A percentile compares a stretch with the other conserved stretches of the same genome.
phyloP scores from a whole-genome alignment of 495 filamentous ascomycete genomes.

The Aspergillus carlsbadensis region DNA sequence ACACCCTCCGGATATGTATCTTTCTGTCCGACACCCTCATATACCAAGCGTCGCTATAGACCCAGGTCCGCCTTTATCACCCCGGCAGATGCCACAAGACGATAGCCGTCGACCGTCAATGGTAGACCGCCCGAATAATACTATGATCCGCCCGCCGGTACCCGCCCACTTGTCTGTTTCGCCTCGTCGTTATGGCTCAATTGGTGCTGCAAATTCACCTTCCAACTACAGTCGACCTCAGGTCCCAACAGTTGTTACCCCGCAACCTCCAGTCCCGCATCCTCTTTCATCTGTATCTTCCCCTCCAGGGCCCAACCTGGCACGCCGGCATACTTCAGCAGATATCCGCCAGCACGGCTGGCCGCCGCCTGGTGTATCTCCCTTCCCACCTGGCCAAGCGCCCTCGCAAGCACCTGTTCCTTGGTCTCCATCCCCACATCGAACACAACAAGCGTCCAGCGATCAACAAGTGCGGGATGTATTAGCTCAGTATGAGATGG shows the following conservation, averaged over 20 bases:
- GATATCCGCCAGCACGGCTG: slow-evolving; percentile 92
- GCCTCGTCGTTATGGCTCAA: slow-evolving; percentile 82
- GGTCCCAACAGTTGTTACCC: slow-evolving; percentile 64
- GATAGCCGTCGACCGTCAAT: slow-evolving; percentile 70
- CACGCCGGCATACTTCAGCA: slow-evolving; percentile 89
- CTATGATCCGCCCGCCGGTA: slow-evolving; percentile 64
- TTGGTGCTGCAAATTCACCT: slow-evolving; percentile 71
- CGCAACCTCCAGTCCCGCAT: slow-evolving; percentile 67
- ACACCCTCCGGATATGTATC: slow-evolving; percentile 71
- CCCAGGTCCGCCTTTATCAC: slow-evolving; percentile 78
- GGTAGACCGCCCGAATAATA: slow-evolving; percentile 26
- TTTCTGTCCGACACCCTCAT: slow-evolving; percentile 73
- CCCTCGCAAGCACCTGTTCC: slow-evolving; percentile 55
- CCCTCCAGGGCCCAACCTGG: slow-evolving; percentile 68
- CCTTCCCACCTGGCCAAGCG: slow-evolving; percentile 48
- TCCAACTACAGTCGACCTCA: slow-evolving; percentile 64
- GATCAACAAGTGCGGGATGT: slow-evolving; percentile 82
- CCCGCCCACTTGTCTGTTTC: slow-evolving; percentile 75
- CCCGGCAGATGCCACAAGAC: slow-evolving; percentile 84
- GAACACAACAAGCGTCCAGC: slow-evolving; percentile 59
- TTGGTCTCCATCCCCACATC: slow-evolving; percentile 85
- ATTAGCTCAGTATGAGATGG: slow-evolving; percentile 79
- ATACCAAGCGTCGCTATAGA: slow-evolving; percentile 70
- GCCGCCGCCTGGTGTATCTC: slow-evolving; percentile 67
- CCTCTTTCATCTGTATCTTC: slow-evolving; percentile 74